phyloP scores from a whole-genome alignment of 768 basidiomycete genomes.

The Sporobolomyces roseus region DNA sequence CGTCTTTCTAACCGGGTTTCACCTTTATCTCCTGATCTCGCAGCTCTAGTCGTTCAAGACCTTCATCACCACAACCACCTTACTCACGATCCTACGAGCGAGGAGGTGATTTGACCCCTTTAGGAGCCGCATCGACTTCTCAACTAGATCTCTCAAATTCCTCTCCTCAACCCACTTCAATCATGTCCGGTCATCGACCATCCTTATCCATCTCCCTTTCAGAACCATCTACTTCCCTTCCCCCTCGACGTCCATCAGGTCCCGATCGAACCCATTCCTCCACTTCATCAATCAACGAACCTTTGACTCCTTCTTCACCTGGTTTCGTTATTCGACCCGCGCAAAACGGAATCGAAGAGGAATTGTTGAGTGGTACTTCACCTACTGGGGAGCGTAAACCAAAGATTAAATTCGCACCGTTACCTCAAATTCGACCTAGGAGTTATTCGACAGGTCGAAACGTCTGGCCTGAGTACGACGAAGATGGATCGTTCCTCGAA shows the following conservation, averaged over 20 bases:
- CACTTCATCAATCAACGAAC: neutral
- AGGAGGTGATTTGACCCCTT: no score
- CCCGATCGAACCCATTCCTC: constrained; percentile 8
- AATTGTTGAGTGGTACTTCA: no score
- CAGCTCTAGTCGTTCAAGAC: neutral
- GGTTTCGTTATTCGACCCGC: neutral
- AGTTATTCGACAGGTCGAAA: constrained; percentile 36
- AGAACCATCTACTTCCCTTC: neutral
- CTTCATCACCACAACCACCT: constrained; percentile 5
- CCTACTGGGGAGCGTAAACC: no score
- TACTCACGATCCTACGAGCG: neutral
- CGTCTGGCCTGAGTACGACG: constrained; percentile 34
- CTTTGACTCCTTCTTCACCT: neutral
- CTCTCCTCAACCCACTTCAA: neutral
- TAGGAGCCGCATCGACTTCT: no score
- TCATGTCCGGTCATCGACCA: neutral
- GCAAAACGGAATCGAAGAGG: neutral
- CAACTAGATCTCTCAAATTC: no score
- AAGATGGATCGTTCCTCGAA: no score
- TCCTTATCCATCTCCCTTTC: neutral
- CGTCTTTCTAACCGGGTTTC: no score
- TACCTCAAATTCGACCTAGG: constrained; percentile 35
- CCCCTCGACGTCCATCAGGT: neutral
- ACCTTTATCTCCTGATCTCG: no score
- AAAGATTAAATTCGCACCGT: constrained; percentile 37